Evolutionary conservation across 2,329 filamentous ascomycete genomes (phyloP).

Genomic region (Microthyrium microscopicum): DNA sequence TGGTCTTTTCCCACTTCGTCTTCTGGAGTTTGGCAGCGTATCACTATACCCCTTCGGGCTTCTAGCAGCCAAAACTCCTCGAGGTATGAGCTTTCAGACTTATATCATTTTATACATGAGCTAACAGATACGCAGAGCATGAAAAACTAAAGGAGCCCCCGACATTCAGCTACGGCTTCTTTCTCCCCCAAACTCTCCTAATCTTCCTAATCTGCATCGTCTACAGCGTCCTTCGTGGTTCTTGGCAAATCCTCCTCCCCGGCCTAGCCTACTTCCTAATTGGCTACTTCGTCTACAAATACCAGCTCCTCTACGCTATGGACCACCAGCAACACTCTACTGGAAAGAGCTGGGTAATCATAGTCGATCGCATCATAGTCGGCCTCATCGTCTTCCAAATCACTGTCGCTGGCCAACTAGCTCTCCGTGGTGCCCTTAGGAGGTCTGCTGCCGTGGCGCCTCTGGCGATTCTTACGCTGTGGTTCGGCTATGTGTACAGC

Average conservation of each 20-base stretch:
- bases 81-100: conserved; percentile 25
- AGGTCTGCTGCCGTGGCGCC: conserved; percentile 59
- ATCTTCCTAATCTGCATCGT: conserved; percentile 92
- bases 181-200: conserved; percentile 77
- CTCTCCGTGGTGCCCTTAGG: conserved; percentile 54
- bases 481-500: conserved; percentile 74
- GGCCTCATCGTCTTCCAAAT: conserved; percentile 80
- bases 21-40: conserved; percentile 79
- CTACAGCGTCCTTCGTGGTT: conserved; percentile 71
- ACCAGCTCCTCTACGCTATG: conserved; percentile 96
- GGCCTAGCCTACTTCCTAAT: conserved; percentile 71
- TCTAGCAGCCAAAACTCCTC: conserved; percentile 67
- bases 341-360: conserved; percentile 89
- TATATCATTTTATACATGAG: not conserved
- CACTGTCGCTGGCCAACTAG: conserved; percentile 76
- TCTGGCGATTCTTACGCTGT: conserved; percentile 62
- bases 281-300: conserved; percentile 86
- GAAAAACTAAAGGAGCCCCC: conserved; percentile 68
- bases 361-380: conserved; percentile 78
- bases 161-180: conserved; percentile 90
- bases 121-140: conserved; percentile 39
- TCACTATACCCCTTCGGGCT: conserved; percentile 66
- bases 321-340: conserved; percentile 91
- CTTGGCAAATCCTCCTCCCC: conserved; percentile 65
- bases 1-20: conserved; percentile 82